These are phyloP conservation scores for Pseudocercospora vitis DNA, from an alignment of 2,329 filamentous ascomycete species.

Conservation along the genomic window DNA sequence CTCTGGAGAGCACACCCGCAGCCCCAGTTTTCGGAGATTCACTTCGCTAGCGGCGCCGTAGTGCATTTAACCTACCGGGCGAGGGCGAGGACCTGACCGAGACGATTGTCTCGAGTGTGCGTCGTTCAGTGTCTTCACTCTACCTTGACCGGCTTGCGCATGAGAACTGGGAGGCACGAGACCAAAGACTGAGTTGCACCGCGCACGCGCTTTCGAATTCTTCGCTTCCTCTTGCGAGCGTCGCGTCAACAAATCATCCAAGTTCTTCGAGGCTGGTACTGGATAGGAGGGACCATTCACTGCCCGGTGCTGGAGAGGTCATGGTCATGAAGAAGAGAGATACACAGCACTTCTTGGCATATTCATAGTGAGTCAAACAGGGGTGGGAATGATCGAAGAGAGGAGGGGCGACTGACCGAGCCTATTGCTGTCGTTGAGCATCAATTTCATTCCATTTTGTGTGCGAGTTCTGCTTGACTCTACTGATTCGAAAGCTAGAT, in stretches of 20 bases:
- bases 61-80: conserved; percentile 6
- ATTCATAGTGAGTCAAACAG: background rate
- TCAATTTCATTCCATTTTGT: background rate
- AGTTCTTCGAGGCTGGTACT: background rate
- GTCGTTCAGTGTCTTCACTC: conserved; percentile 9
- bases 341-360: background rate
- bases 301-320: background rate
- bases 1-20: conserved; percentile 13
- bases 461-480: conserved; percentile 6
- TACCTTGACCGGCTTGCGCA: background rate
- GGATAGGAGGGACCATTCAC: background rate
- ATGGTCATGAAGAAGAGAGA: background rate
- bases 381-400: background rate
- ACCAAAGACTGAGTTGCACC: background rate
- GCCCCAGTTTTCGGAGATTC: conserved; percentile 6
- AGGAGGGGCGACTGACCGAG: background rate
- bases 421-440: conserved; percentile 3
- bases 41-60: conserved; percentile 13
- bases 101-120: background rate
- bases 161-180: background rate
- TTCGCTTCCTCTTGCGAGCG: background rate
- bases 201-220: background rate
- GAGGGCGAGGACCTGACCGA: background rate
- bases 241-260: background rate
- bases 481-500: conserved; percentile 14